Base-by-base conservation (phyloP, 805 yeast species). In the Metschnikowia gruessii region DNA sequence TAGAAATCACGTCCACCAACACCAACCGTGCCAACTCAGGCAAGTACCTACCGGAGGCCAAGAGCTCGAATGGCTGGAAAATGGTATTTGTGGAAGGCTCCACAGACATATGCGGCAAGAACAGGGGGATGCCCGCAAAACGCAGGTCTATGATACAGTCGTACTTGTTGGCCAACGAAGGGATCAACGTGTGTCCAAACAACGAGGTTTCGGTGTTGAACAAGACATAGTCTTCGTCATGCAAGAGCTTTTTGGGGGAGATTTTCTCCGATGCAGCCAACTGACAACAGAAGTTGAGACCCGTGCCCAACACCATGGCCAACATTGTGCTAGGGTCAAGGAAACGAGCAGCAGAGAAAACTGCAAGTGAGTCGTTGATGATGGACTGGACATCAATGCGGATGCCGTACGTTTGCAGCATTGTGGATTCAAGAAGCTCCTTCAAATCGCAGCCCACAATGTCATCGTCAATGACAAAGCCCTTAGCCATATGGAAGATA, bases 281-380 rank as follows among this genome's bases (percentile, higher is more conserved):
- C 22, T 67, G 55, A 65, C 79, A 68, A 63, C 81, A 79, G 30
- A 79, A 61, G 54, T 84, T 84, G 43, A 80, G 62, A 1, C 91
- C 91, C 2, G 91, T 84, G 1, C 91, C 90, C 42, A 83, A 61
- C 3, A 84, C 85, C 53, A 84, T 53, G 0, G 86, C 85, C 37
- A 83, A 54, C 46, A 65, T 57, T 54, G 69, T 64, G 49, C 56
- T 52, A 16, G 59, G 53, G 47, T 68, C 70, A 46, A 66, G 49
- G 44, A 74, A 71, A 2, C 65, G 49, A 9, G 82, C 83, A 0
- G 87, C 75, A 10, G 83, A 65, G 57, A 74, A 78, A 0, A 82
- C 86, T 0, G 87, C 83, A n/a, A 81, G 72, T 1, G 87, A 77
- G 57, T 81, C 90, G 60, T 84, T 84, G 26, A 83, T 65, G 32